Conservation (phyloP, 192 early-diverging fungal species). For the Coemansia sp. region DNA sequence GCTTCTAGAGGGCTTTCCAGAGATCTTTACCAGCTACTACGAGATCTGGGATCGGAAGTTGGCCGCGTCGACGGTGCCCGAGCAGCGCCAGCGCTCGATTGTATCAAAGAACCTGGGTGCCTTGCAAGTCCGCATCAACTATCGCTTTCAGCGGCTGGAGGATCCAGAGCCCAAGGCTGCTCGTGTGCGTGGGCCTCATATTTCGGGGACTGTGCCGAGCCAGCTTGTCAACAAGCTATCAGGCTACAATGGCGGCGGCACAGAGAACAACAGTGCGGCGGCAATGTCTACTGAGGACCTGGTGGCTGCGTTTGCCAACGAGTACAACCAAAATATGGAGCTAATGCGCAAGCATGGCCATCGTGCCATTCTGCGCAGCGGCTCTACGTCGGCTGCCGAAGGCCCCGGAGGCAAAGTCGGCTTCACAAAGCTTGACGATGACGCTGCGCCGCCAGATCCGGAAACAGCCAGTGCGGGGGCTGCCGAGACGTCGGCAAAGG, state of each 20-base stretch:
- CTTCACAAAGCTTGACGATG: constrained; percentile 38
- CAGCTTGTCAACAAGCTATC: constrained; percentile 28
- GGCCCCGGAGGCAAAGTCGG: constrained; percentile 10
- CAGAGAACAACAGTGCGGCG: constrained; percentile 12
- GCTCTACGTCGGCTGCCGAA: neutral
- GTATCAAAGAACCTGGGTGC: constrained; percentile 64
- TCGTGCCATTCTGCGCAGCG: constrained; percentile 19
- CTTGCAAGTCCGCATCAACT: constrained; percentile 60
- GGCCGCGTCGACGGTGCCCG: constrained; percentile 56
- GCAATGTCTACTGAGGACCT: constrained; percentile 39
- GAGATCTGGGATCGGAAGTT: constrained; percentile 72
- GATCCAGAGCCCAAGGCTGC: constrained; percentile 42
- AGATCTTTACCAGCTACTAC: constrained; percentile 66
- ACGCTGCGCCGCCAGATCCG: constrained; percentile 4
- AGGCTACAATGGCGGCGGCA: neutral
- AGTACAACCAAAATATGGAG: constrained; percentile 34
- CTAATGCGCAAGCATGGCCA: constrained; percentile 18
- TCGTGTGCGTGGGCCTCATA: constrained; percentile 28
- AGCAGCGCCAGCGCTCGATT: constrained; percentile 48
- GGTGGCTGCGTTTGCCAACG: constrained; percentile 37
- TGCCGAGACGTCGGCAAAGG: neutral
- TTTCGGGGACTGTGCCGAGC: constrained; percentile 26
- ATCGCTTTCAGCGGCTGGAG: constrained; percentile 55
- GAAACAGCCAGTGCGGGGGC: neutral
- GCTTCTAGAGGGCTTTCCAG: constrained; percentile 57